Base-by-base conservation (phyloP, 2,329 filamentous ascomycete species). In the Hawksworthiomyces lignivorus region DNA sequence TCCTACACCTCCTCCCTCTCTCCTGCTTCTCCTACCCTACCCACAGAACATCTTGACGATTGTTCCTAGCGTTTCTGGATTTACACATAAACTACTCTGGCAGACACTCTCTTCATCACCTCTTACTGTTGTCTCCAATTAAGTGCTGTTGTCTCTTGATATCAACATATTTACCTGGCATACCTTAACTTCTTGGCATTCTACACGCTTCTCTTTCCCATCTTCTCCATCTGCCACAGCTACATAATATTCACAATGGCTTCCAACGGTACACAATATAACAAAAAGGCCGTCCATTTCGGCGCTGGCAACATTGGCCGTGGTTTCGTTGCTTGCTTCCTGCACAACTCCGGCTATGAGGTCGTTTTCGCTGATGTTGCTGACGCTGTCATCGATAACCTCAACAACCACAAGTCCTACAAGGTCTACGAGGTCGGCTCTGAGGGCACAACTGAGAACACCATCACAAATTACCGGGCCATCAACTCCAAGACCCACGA, bases 361-460 rank as follows among this genome's bases (percentile, higher is more conserved):
- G 90, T 98, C 56, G 74, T 97, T 69, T 97, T 98, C 59, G 83
- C 94, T 54, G 92, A 98, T 72, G 89, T 98, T 52, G 82, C 88
- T 67, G 87, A 90, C 61, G 68, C 67, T 48, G 71, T 96, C 49
- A 92, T 97, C 61, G 72, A 90, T 55, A 67, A 75, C 40, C 77
- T 98, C 53, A 87, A 97, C 61, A 67, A 72, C 17, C 75, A 77
- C 36, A 72, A 80, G 43, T 84, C 79, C 12, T 98, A 97, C 75
- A 81, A 83, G 50, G 90, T 98, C 60, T 94, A 90, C 46, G 89
- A 96, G 68, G 87, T 96, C 54, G 88, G 88, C 51, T 74, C 80
- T 37, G 84, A 94, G 46, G 88, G 86, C 54, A 88, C 88, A 56
- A 76, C 74, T 43, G 80, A 80, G 56, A 88, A 85, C 65, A 83